A percentile compares a stretch with the other conserved stretches of the same genome.
phyloP scores from a whole-genome alignment of 768 basidiomycete species.

The Lentinus tigrinus region DNA sequence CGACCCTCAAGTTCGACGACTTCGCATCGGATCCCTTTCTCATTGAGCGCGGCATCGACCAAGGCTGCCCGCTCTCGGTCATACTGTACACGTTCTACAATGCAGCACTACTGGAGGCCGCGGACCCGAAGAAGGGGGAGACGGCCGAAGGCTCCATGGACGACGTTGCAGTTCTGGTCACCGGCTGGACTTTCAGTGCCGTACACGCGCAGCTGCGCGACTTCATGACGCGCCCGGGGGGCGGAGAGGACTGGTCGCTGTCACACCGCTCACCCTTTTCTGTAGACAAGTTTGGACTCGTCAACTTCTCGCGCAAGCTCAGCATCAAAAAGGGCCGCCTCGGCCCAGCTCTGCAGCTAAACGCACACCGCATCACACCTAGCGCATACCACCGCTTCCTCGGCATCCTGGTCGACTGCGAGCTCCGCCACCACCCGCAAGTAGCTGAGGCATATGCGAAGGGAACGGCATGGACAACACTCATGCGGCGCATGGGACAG shows the following conservation, averaged over 20 bases:
- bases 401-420: no score
- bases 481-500: constrained; percentile 22
- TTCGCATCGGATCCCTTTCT: no score
- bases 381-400: no score
- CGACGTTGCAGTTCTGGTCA: constrained; percentile 12
- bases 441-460: no score
- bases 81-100: constrained; percentile 35
- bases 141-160: constrained; percentile 19
- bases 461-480: constrained; percentile 12
- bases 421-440: no score
- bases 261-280: constrained; percentile 28
- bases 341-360: constrained; percentile 2
- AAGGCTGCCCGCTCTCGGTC: no score
- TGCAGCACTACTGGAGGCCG: constrained; percentile 17
- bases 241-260: constrained; percentile 28
- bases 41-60: no score
- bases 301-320: constrained; percentile 1
- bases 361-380: no score
- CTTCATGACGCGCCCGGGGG: constrained; percentile 15
- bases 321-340: neutral
- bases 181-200: constrained; percentile 3
- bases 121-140: constrained; percentile 10
- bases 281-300: no score
- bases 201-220: neutral
- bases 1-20: no score